Conservation (phyloP, 139 green algal genomes). For the Micractinium sp. region DNA sequence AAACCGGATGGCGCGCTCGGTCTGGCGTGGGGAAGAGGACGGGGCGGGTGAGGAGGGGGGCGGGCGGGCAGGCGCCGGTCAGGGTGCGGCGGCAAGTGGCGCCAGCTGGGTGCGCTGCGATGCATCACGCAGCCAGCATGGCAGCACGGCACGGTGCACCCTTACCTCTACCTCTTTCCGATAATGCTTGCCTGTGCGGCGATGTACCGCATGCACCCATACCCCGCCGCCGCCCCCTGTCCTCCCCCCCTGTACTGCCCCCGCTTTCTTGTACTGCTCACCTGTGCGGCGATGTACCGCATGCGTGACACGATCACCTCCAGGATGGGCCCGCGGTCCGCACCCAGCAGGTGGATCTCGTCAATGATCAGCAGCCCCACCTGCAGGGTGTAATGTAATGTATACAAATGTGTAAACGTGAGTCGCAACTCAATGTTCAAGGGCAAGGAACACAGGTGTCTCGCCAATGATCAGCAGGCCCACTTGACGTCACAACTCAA, state of each 20-base stretch:
- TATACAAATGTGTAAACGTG: neutral
- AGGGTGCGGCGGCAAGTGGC: too few relatives aligned
- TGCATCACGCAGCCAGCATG: neutral
- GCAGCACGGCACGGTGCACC: neutral
- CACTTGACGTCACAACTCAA: too few relatives aligned
- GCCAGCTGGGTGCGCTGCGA: too few relatives aligned
- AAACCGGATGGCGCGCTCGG: constrained; percentile 78
- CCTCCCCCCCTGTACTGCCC: too few relatives aligned
- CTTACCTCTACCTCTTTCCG: too few relatives aligned
- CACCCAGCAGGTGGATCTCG: constrained; percentile 97
- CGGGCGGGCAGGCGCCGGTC: neutral
- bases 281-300: constrained; percentile 82
- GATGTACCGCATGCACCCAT: constrained; percentile 87
- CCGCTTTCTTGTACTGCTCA: neutral
- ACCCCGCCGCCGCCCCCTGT: constrained; percentile 62
- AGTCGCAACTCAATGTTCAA: neutral
- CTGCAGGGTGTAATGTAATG: constrained; percentile 15
- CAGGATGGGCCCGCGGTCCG: constrained; percentile 93
- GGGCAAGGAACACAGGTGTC: neutral
- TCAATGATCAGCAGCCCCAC: constrained; percentile 97
- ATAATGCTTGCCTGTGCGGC: constrained; percentile 35
- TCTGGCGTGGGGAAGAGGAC: constrained; percentile 36
- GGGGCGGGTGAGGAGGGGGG: neutral
- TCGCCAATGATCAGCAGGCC: neutral
- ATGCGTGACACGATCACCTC: constrained; percentile 95